phyloP scores from a whole-genome alignment of 2,329 filamentous ascomycete species.

The Tolypocladium paradoxum region DNA sequence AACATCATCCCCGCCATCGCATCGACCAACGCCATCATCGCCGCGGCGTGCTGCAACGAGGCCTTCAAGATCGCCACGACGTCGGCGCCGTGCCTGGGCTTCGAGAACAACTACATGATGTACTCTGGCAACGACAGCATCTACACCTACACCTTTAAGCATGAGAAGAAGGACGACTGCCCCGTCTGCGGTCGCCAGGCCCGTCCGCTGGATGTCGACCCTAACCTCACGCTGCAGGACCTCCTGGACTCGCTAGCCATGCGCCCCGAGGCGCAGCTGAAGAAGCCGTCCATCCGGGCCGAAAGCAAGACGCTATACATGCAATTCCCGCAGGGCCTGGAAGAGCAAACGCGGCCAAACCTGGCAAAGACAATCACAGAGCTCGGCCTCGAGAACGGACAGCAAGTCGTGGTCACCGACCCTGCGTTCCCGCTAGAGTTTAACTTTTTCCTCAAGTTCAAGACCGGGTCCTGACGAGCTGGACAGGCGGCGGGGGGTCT shows the following conservation, averaged over 20 bases:
- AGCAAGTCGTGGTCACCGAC: conserved; percentile 88
- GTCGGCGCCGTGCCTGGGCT: conserved; percentile 68
- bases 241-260: conserved; percentile 77
- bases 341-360: conserved; percentile 77
- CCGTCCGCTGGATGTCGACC: conserved; percentile 61
- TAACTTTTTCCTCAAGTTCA: conserved; percentile 42
- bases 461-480: conserved; percentile 8
- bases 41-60: conserved; percentile 92
- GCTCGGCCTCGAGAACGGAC: conserved; percentile 61
- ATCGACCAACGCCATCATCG: conserved; percentile 93
- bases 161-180: conserved; percentile 89
- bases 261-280: conserved; percentile 81
- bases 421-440: conserved; percentile 73
- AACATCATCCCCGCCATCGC: conserved; percentile 99
- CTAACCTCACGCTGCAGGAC: conserved; percentile 63
- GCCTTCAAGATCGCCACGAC: conserved; percentile 86
- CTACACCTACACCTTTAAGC: conserved; percentile 95
- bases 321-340: conserved; percentile 69
- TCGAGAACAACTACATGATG: conserved; percentile 94
- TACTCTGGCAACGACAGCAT: conserved; percentile 93
- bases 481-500: background rate
- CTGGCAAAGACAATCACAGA: conserved; percentile 67
- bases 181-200: conserved; percentile 84
- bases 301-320: conserved; percentile 84
- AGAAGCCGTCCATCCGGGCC: conserved; percentile 75